phyloP scores from a whole-genome alignment of 2,329 filamentous ascomycete species.

The Spiromastix sp. region DNA sequence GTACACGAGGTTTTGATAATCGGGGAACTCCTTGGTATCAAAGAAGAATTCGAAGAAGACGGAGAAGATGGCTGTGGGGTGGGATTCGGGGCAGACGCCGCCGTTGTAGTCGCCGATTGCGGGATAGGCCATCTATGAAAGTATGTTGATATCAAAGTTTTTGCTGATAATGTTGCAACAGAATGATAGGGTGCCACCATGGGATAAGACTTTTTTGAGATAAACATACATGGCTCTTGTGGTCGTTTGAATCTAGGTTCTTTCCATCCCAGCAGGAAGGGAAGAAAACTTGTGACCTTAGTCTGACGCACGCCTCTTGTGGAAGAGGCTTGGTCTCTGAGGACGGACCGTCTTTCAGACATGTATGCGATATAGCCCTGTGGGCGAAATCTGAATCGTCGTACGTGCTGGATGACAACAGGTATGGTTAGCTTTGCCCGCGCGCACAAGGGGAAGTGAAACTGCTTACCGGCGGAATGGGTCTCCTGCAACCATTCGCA shows the following conservation, averaged over 20 bases:
- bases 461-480: conserved; percentile 11
- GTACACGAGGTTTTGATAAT: conserved; percentile 36
- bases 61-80: conserved; percentile 46
- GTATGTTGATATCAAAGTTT: too few relatives aligned
- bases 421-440: too few relatives aligned
- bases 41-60: conserved; percentile 53
- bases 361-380: conserved; percentile 48
- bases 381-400: conserved; percentile 12
- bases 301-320: conserved; percentile 27
- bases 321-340: conserved; percentile 54
- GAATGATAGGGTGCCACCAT: too few relatives aligned
- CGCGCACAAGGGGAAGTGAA: too few relatives aligned
- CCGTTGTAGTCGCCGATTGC: conserved; percentile 24
- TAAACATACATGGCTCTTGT: conserved; percentile 25
- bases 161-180: too few relatives aligned
- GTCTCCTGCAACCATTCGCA: conserved; percentile 16
- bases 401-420: too few relatives aligned
- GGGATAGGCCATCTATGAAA: conserved; percentile 31
- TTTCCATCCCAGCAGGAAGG: conserved; percentile 30
- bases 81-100: conserved; percentile 26
- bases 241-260: conserved; percentile 22
- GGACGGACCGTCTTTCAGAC: conserved; percentile 39
- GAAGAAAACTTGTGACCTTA: conserved; percentile 28
- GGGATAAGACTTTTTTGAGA: too few relatives aligned
- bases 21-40: conserved; percentile 41